Evolutionary conservation across 2,329 filamentous ascomycete genomes (phyloP).

Genomic region (Paramyrothecium roridum): DNA sequence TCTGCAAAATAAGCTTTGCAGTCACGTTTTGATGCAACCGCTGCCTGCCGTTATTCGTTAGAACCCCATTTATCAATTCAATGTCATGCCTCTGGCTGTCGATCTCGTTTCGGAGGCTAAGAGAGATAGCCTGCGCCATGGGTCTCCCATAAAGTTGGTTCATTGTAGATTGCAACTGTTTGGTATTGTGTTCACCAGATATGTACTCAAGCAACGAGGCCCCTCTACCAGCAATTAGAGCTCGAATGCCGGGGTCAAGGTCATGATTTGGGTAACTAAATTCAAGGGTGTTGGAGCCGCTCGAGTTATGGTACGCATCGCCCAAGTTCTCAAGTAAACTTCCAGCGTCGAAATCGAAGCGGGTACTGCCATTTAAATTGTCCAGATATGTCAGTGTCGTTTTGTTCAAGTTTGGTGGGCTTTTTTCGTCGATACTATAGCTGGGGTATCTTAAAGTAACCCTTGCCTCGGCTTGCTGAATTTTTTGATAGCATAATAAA

Average conservation of each 20-base stretch:
- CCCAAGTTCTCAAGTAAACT: slow-evolving; percentile 11
- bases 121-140: slow-evolving; percentile 21
- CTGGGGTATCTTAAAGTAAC: slow-evolving; percentile 14
- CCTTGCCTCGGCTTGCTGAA: slow-evolving; percentile 15
- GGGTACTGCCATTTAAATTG: slow-evolving; percentile 8
- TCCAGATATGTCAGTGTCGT: slow-evolving; percentile 7
- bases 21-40: slow-evolving; percentile 19
- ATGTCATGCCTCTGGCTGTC: slow-evolving; percentile 4
- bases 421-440: slow-evolving; percentile 8
- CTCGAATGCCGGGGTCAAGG: slow-evolving; percentile 15
- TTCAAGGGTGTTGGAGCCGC: too few relatives aligned
- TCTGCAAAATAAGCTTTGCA: slow-evolving; percentile 23
- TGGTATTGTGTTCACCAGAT: slow-evolving; percentile 8
- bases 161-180: slow-evolving; percentile 10
- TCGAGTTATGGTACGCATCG: slow-evolving; percentile 12
- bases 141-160: slow-evolving; percentile 17
- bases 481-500: slow-evolving; percentile 17
- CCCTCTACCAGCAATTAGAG: slow-evolving; percentile 10
- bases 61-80: slow-evolving; percentile 8
- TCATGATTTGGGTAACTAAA: too few relatives aligned
- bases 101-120: slow-evolving; percentile 16
- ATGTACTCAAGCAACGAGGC: slow-evolving; percentile 10
- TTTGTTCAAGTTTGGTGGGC: slow-evolving; percentile 8
- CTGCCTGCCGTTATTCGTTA: slow-evolving; percentile 3
- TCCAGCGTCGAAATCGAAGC: slow-evolving; percentile 13